Evolutionary conservation across 371 early-diverging fungal genomes (phyloP).

Genomic region (Mortierella sp.): DNA sequence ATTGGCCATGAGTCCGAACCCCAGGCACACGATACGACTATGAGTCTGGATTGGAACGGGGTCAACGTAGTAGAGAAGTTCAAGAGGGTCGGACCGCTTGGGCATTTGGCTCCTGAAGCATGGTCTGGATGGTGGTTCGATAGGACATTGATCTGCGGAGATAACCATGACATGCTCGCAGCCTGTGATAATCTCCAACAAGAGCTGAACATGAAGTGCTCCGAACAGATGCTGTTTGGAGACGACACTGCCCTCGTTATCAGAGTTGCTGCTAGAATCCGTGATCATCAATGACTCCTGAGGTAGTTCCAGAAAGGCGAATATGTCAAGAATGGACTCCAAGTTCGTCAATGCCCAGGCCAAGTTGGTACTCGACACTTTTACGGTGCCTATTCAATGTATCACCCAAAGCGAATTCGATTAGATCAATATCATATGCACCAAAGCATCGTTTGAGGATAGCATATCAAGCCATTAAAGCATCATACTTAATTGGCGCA

Average conservation of each 20-base stretch:
- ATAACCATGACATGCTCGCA: slow-evolving; percentile 46
- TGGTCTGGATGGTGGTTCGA: slow-evolving; percentile 3
- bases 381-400: slow-evolving; percentile 17
- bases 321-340: slow-evolving; percentile 37
- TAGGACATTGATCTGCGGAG: slow-evolving; percentile 33
- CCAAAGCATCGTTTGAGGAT: no score
- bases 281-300: not conserved
- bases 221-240: not conserved
- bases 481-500: slow-evolving; percentile 38
- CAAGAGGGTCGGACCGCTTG: slow-evolving; percentile 36
- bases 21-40: slow-evolving; percentile 33
- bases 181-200: slow-evolving; percentile 22
- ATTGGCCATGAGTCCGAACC: slow-evolving; percentile 13
- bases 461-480: not conserved
- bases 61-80: slow-evolving; percentile 34
- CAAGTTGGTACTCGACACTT: slow-evolving; percentile 29
- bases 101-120: slow-evolving; percentile 19
- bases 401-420: no score
- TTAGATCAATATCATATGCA: no score
- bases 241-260: not conserved
- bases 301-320: slow-evolving; percentile 25
- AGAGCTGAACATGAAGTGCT: slow-evolving; percentile 5
- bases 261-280: not conserved
- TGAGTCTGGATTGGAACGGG: slow-evolving; percentile 32
- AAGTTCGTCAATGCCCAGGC: slow-evolving; percentile 34